phyloP scores from a whole-genome alignment of 257 asterid species.

The Nicotiana attenuata region DNA sequence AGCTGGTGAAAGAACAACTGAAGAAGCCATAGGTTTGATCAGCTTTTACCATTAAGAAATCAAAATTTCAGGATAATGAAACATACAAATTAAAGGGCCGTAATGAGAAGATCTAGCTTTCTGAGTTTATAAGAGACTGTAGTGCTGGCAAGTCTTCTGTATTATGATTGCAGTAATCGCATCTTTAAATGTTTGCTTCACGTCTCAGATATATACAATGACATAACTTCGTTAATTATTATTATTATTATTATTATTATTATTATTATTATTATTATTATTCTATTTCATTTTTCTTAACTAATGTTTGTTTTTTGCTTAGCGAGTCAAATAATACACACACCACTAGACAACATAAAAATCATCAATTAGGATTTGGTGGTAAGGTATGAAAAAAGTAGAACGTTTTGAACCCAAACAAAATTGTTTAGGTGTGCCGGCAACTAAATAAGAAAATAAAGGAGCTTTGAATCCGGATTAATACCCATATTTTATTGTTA shows the following conservation, averaged over 20 bases:
- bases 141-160: no score
- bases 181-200: neutral
- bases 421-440: neutral
- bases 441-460: neutral
- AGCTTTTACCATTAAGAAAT: neutral
- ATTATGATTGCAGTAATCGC: neutral
- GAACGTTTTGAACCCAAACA: neutral
- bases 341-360: neutral
- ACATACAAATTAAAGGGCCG: neutral
- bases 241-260: no score
- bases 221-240: neutral
- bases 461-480: neutral
- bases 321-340: neutral
- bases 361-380: neutral
- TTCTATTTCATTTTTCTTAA: neutral
- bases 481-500: neutral
- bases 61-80: no score
- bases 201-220: neutral
- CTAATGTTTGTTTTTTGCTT: neutral
- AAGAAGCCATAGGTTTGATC: conserved; percentile 11
- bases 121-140: neutral
- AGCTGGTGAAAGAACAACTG: conserved; percentile 3
- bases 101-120: neutral
- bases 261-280: no score
- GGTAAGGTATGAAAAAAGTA: neutral